phyloP scores from a whole-genome alignment of 2,329 filamentous ascomycete species.

The Mycosphaerella arachidis region DNA sequence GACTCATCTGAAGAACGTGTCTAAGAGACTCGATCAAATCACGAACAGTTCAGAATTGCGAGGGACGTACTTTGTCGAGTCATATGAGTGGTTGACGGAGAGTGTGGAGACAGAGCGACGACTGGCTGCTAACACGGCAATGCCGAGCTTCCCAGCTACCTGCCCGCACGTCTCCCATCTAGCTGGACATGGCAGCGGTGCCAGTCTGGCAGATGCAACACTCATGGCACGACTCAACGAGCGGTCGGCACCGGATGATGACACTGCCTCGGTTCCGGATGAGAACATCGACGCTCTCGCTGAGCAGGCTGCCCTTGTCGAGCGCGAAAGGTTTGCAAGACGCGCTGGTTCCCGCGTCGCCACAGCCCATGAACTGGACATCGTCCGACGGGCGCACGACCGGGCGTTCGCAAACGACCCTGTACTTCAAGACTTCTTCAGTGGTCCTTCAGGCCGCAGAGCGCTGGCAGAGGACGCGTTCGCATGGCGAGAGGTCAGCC shows the following conservation, averaged over 20 bases:
- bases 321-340: neutral
- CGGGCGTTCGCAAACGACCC: neutral
- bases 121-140: neutral
- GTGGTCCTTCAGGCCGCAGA: neutral
- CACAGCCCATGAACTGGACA: neutral
- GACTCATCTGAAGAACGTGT: neutral
- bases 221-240: neutral
- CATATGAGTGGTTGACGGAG: constrained; percentile 2
- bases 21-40: neutral
- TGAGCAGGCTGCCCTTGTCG: neutral
- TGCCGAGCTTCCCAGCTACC: neutral
- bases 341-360: neutral
- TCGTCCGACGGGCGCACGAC: neutral
- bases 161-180: neutral
- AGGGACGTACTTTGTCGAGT: neutral
- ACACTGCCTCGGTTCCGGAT: neutral
- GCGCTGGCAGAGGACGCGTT: neutral
- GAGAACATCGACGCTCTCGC: neutral
- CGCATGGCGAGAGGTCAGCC: neutral
- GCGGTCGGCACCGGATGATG: neutral
- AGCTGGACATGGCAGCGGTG: neutral
- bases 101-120: neutral
- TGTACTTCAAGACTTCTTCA: neutral
- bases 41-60: neutral
- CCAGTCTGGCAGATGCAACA: neutral